These are phyloP conservation scores for Clavispora santaluciae DNA, from an alignment of 805 yeast genomes.

Conservation along the genomic window DNA sequence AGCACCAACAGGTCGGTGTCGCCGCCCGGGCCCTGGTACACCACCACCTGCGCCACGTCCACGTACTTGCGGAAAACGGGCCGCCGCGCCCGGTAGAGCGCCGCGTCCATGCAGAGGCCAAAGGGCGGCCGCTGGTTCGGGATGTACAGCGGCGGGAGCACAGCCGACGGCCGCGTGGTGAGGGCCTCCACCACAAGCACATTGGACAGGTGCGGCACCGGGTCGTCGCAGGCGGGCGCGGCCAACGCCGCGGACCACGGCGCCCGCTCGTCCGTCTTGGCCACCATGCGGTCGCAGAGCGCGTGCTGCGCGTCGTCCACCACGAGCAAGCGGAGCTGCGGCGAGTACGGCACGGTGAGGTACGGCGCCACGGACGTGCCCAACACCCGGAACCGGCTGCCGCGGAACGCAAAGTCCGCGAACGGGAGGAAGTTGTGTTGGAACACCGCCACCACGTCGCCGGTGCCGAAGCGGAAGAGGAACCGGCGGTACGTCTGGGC, in stretches of 20 bases:
- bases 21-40: slow-evolving; percentile 26
- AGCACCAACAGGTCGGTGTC: slow-evolving; percentile 27
- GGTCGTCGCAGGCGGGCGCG: slow-evolving; percentile 20
- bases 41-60: slow-evolving; percentile 31
- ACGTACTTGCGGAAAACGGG: slow-evolving; percentile 30
- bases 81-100: slow-evolving; percentile 17
- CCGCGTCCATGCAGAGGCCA: slow-evolving; percentile 29
- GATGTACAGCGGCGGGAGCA: slow-evolving; percentile 9
- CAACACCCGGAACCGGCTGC: slow-evolving; percentile 33
- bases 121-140: slow-evolving; percentile 37
- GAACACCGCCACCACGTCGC: slow-evolving; percentile 25
- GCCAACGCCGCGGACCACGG: not conserved
- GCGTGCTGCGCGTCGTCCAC: slow-evolving; percentile 33
- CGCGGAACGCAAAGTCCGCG: slow-evolving; percentile 34
- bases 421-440: slow-evolving; percentile 34
- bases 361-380: slow-evolving; percentile 32
- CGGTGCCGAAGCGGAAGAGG: slow-evolving; percentile 23
- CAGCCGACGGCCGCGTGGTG: not conserved
- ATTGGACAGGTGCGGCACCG: slow-evolving; percentile 26
- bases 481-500: slow-evolving; percentile 24
- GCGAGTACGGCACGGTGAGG: slow-evolving; percentile 23
- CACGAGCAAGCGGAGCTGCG: slow-evolving; percentile 28
- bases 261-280: not conserved
- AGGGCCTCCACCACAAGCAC: slow-evolving; percentile 17
- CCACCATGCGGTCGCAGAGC: slow-evolving; percentile 29